Conservation (phyloP, 352 stramenopile genomes). For the Peronospora destructor region DNA sequence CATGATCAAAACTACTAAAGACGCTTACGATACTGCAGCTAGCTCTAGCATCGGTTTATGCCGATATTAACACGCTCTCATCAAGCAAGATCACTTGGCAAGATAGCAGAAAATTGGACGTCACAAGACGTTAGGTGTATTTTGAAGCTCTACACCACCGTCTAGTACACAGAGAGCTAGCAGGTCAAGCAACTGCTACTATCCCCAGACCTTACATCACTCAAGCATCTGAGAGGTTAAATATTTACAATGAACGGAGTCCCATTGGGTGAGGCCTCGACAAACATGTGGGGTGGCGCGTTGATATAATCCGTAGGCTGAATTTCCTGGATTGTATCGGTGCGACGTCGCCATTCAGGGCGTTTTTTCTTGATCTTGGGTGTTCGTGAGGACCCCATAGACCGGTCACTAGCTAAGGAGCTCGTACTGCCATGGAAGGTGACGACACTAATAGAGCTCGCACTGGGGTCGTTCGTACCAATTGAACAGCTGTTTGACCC, state of each 20-base stretch:
- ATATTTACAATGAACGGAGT: conserved; percentile 54
- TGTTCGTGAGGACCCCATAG: conserved; percentile 13
- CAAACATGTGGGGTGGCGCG: conserved; percentile 27
- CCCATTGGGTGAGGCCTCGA: conserved; percentile 45
- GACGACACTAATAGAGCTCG: conserved; percentile 15
- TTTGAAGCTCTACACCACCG: conserved; percentile 15
- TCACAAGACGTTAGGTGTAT: conserved; percentile 3
- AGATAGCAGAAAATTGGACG: too few species aligned
- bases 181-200: conserved; percentile 12
- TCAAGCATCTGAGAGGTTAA: conserved; percentile 27
- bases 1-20: too few species aligned
- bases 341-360: conserved; percentile 33
- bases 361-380: conserved; percentile 32
- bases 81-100: too few species aligned
- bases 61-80: too few species aligned
- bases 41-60: not conserved
- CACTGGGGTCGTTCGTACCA: conserved; percentile 10
- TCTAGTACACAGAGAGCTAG: conserved; percentile 7
- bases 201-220: conserved; percentile 20
- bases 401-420: conserved; percentile 11
- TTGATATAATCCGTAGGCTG: conserved; percentile 28
- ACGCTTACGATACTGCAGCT: too few species aligned
- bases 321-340: conserved; percentile 35
- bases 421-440: conserved; percentile 25
- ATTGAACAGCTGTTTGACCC: conserved; percentile 9